These are phyloP conservation scores for Acacia crassicarpa DNA, from an alignment of 306 rosid species.

Conservation along the genomic window DNA sequence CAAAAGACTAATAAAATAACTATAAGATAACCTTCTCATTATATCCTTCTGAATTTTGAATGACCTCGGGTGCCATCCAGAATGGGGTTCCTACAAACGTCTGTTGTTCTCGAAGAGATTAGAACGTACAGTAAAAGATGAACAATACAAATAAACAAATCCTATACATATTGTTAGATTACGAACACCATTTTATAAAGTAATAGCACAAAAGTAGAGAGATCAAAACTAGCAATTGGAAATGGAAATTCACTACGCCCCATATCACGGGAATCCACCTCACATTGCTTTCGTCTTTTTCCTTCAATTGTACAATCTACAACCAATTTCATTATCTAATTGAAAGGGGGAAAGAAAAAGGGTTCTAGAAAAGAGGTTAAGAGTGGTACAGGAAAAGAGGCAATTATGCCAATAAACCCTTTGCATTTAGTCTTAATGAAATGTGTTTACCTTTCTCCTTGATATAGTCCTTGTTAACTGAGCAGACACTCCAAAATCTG, in stretches of 20 bases:
- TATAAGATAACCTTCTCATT: constrained; percentile 81
- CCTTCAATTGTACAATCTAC: constrained; percentile 19
- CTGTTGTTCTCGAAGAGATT: constrained; percentile 66
- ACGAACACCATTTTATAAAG: constrained; percentile 5
- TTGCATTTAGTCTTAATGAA: constrained; percentile 13
- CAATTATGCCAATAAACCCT: constrained; percentile 22
- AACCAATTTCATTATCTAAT: constrained; percentile 3
- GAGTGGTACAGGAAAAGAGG: neutral
- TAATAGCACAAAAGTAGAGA: constrained; percentile 13
- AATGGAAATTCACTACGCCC: constrained; percentile 2
- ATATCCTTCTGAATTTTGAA: constrained; percentile 95
- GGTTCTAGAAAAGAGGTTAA: constrained; percentile 12
- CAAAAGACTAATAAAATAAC: constrained; percentile 20
- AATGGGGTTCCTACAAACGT: constrained; percentile 99
- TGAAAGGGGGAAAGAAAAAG: constrained; percentile 11
- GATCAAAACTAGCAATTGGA: neutral
- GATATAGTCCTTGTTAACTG: constrained; percentile 97
- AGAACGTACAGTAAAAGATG: constrained; percentile 35
- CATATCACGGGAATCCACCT: constrained; percentile 8
- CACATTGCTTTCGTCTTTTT: neutral
- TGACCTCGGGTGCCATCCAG: constrained; percentile 99
- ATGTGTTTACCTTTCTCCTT: constrained; percentile 84
- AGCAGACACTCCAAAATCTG: constrained; percentile 99
- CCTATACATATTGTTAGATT: neutral
- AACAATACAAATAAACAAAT: constrained; percentile 2